These are phyloP conservation scores for Staphylotrichum tortipilum DNA, from an alignment of 495 filamentous ascomycete species.

Conservation along the genomic window DNA sequence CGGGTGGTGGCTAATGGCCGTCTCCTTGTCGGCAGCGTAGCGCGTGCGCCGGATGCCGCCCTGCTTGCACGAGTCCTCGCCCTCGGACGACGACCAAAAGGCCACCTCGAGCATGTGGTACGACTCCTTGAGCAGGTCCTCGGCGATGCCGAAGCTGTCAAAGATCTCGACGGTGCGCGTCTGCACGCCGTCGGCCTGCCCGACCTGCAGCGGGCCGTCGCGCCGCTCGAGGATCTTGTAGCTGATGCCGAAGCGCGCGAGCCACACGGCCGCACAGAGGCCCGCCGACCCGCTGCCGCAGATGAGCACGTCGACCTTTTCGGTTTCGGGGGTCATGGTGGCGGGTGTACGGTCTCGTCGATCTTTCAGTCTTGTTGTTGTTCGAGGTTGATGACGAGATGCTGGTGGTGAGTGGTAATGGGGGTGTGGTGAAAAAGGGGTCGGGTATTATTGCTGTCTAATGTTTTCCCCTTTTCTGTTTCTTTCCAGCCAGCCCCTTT, in stretches of 20 bases:
- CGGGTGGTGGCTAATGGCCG: constrained; percentile 57
- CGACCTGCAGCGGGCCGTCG: constrained; percentile 50
- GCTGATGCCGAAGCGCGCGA: constrained; percentile 50
- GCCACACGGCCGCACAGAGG: constrained; percentile 58
- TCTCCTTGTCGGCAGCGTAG: constrained; percentile 52
- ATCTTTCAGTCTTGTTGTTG: too few relatives aligned
- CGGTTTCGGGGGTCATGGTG: constrained; percentile 13
- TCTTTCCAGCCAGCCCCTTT: too few relatives aligned
- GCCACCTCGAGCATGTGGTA: constrained; percentile 62
- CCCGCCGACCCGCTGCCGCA: constrained; percentile 62
- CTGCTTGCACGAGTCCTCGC: neutral
- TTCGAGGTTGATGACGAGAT: neutral
- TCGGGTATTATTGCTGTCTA: too few relatives aligned
- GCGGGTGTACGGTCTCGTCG: too few relatives aligned
- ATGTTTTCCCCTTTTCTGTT: too few relatives aligned
- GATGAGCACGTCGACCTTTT: constrained; percentile 51
- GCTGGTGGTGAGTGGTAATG: neutral
- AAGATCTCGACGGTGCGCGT: constrained; percentile 74
- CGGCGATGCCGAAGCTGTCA: constrained; percentile 65
- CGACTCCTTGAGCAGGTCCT: constrained; percentile 60
- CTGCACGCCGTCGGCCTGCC: constrained; percentile 79
- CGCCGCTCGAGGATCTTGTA: constrained; percentile 59
- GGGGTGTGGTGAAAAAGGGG: too few relatives aligned
- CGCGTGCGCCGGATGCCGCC: constrained; percentile 44
- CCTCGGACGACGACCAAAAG: constrained; percentile 48